A percentile compares a stretch with the other conserved stretches of the same genome.
Conservation (phyloP, 805 yeast species). For the Zygoascus flipseniorum region DNA sequence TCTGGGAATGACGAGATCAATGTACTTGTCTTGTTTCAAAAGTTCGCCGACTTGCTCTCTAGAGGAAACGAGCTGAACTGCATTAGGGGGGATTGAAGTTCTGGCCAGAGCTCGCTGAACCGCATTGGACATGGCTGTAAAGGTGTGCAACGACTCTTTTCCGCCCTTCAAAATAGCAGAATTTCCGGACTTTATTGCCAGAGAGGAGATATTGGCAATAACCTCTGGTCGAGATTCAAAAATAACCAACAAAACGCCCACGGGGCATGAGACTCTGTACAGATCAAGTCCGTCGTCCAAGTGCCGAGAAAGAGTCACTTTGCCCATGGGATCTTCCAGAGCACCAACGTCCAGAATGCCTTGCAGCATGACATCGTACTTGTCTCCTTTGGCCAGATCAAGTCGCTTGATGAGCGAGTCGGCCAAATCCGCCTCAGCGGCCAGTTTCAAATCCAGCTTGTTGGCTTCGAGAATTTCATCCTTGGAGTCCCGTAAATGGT, state of each 20-base stretch:
- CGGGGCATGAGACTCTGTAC: constrained; percentile 82
- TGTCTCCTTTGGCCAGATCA: constrained; percentile 73
- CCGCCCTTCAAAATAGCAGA: constrained; percentile 98
- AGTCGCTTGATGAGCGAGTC: constrained; percentile 72
- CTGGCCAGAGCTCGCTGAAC: constrained; percentile 50
- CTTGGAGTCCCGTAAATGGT: constrained; percentile 53
- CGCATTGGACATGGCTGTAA: constrained; percentile 68
- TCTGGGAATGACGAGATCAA: constrained; percentile 93
- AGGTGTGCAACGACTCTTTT: constrained; percentile 81
- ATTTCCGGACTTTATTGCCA: constrained; percentile 93
- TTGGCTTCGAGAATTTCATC: constrained; percentile 64
- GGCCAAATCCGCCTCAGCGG: constrained; percentile 52
- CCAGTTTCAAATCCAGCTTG: constrained; percentile 61
- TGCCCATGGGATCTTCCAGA: constrained; percentile 89
- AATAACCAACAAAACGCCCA: constrained; percentile 85
- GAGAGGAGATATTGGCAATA: constrained; percentile 92
- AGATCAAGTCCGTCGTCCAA: constrained; percentile 84
- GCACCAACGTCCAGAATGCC: constrained; percentile 89
- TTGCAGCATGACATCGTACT: constrained; percentile 88
- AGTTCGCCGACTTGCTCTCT: constrained; percentile 86
- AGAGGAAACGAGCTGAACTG: constrained; percentile 80
- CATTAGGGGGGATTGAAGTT: constrained; percentile 69
- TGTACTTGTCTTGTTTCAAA: constrained; percentile 75
- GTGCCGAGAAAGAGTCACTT: constrained; percentile 69
- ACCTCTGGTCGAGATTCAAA: constrained; percentile 98